Conservation (phyloP, 2,329 filamentous ascomycete species). For the Plenodomus tracheiphilus region DNA sequence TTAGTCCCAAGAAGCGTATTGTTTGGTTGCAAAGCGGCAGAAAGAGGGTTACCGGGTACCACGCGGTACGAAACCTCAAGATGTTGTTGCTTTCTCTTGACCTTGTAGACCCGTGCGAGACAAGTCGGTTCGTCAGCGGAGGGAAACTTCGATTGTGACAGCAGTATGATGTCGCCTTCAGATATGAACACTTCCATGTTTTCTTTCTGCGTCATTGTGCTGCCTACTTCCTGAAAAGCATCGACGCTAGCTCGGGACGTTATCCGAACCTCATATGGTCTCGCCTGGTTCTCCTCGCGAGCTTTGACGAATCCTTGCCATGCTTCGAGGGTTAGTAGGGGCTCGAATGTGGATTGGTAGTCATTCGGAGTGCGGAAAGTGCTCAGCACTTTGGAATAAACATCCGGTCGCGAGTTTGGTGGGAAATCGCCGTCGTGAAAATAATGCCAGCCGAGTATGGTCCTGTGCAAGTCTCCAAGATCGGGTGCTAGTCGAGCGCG, state of each 20-base stretch:
- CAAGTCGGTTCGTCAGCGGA: slow-evolving; percentile 75
- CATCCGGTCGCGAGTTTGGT: slow-evolving; percentile 68
- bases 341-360: slow-evolving; percentile 89
- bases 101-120: slow-evolving; percentile 79
- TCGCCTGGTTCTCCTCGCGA: slow-evolving; percentile 81
- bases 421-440: slow-evolving; percentile 88
- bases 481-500: slow-evolving; percentile 88
- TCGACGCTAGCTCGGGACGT: slow-evolving; percentile 88
- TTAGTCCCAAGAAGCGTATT: slow-evolving; percentile 74
- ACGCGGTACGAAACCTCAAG: slow-evolving; percentile 87
- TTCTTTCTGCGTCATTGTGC: slow-evolving; percentile 71
- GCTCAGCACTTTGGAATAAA: slow-evolving; percentile 76
- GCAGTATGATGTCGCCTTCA: slow-evolving; percentile 86
- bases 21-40: slow-evolving; percentile 69
- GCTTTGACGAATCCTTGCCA: slow-evolving; percentile 93
- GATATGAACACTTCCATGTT: slow-evolving; percentile 72
- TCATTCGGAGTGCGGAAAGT: slow-evolving; percentile 74
- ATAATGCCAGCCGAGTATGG: slow-evolving; percentile 91
- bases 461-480: slow-evolving; percentile 80
- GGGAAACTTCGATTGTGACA: slow-evolving; percentile 75
- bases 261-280: slow-evolving; percentile 84
- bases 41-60: slow-evolving; percentile 66
- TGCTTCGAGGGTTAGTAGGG: slow-evolving; percentile 86
- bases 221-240: slow-evolving; percentile 89
- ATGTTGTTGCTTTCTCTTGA: slow-evolving; percentile 76